phyloP scores from a whole-genome alignment of 148 eudicot genomes.

The Persicaria maculosa region DNA sequence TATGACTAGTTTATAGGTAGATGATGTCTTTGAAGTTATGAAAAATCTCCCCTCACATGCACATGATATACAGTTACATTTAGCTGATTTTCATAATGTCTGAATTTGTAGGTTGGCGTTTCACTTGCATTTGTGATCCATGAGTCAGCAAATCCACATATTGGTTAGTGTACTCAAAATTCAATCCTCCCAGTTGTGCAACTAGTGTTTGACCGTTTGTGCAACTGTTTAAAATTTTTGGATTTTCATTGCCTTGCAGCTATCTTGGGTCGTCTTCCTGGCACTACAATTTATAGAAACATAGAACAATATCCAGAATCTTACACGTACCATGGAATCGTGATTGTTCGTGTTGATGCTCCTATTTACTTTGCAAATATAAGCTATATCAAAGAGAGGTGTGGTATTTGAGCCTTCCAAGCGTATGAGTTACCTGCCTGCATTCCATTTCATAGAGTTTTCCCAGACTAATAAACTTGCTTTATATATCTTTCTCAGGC shows the following conservation, averaged over 20 bases:
- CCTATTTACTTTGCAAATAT: conserved; percentile 97
- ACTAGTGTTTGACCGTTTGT: background rate
- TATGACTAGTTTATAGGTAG: background rate
- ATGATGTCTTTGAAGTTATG: background rate
- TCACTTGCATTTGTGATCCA: conserved; percentile 97
- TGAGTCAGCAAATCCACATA: conserved; percentile 98
- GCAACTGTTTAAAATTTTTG: background rate
- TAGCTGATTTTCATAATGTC: conserved; percentile 3
- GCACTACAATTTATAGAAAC: conserved; percentile 92
- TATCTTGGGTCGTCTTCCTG: conserved; percentile 94
- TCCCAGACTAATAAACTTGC: background rate
- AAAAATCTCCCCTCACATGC: background rate
- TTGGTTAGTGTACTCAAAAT: conserved; percentile 47
- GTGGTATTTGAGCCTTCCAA: background rate
- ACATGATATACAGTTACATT: background rate
- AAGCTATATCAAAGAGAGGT: conserved; percentile 95
- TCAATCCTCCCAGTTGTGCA: background rate
- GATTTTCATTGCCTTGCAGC: conserved; percentile 43
- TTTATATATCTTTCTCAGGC: conserved; percentile 37
- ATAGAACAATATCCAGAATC: conserved; percentile 90
- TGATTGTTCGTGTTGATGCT: conserved; percentile 91
- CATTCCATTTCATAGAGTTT: background rate
- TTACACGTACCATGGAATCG: conserved; percentile 82
- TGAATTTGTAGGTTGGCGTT: conserved; percentile 63
- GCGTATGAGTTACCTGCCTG: background rate